A percentile compares a stretch with the other conserved stretches of the same genome.
Conservation (phyloP, 768 basidiomycete species). For the Floccularia luteovirens region DNA sequence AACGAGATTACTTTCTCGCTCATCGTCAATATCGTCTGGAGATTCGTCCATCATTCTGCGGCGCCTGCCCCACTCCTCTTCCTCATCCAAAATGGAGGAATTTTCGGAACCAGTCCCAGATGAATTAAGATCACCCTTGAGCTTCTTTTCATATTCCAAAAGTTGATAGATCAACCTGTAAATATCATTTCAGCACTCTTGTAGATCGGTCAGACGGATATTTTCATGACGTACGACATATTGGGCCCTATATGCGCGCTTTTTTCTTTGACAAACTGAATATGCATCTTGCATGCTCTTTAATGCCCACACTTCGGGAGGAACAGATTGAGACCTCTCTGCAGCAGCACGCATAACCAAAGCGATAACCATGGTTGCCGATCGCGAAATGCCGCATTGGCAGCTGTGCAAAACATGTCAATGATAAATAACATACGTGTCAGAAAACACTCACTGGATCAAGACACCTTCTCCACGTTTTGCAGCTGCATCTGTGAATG, state of each 20-base stretch:
- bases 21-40: slow-evolving; percentile 37
- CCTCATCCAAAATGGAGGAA: slow-evolving; percentile 52
- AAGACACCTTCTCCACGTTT: slow-evolving; percentile 73
- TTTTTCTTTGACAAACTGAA: slow-evolving; percentile 82
- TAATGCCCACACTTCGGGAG: slow-evolving; percentile 69
- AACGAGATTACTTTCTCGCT: slow-evolving; percentile 47
- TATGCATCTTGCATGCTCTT: slow-evolving; percentile 90
- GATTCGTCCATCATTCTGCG: slow-evolving; percentile 48
- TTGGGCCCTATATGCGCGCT: slow-evolving; percentile 87
- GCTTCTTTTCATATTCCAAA: slow-evolving; percentile 79
- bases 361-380: slow-evolving; percentile 85
- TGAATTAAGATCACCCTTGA: slow-evolving; percentile 43
- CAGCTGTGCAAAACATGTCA: slow-evolving; percentile 44
- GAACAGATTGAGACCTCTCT: slow-evolving; percentile 53
- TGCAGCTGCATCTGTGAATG: slow-evolving; percentile 73
- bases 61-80: slow-evolving; percentile 74
- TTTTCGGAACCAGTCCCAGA: slow-evolving; percentile 42
- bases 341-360: slow-evolving; percentile 92
- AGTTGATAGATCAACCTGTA: slow-evolving; percentile 87
- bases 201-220: slow-evolving; percentile 9
- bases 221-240: slow-evolving; percentile 70
- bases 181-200: slow-evolving; percentile 12
- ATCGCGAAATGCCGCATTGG: slow-evolving; percentile 90
- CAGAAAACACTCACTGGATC: slow-evolving; percentile 60
- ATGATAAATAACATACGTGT: slow-evolving; percentile 9